Evolutionary conservation across 164 flowering plant species (phyloP).

Genomic region (Cinnamomum chago): DNA sequence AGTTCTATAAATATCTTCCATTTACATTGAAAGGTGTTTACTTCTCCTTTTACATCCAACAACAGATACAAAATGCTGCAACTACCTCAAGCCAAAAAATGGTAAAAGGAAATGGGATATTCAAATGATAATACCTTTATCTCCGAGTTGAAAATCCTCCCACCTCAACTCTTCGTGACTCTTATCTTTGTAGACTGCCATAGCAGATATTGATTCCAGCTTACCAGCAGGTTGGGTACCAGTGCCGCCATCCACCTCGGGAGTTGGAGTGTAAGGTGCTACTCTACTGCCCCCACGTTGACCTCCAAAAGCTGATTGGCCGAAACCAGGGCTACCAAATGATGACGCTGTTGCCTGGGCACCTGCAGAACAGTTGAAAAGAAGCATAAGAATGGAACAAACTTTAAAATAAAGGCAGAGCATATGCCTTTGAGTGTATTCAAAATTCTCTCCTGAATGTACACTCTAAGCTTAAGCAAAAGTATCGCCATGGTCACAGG

Average conservation of each 20-base stretch:
- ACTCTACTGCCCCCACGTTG: constrained; percentile 84
- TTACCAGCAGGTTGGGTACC: constrained; percentile 63
- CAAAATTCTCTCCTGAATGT: too few relatives aligned
- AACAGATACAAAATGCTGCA: neutral
- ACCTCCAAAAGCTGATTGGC: constrained; percentile 60
- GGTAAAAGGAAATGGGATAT: neutral
- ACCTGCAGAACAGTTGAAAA: constrained; percentile 37
- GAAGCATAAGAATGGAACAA: too few relatives aligned
- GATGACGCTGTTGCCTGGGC: constrained; percentile 58
- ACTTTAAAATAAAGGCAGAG: too few relatives aligned
- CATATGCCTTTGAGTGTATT: too few relatives aligned
- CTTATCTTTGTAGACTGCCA: constrained; percentile 90
- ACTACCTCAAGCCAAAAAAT: neutral
- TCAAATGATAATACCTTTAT: constrained; percentile 51
- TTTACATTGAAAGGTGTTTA: neutral
- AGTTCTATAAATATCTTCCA: neutral
- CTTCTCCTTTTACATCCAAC: neutral
- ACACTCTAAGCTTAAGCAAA: too few relatives aligned
- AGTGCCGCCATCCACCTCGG: constrained; percentile 57
- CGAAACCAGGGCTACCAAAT: constrained; percentile 62
- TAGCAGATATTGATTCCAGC: constrained; percentile 93
- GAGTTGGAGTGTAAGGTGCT: constrained; percentile 56
- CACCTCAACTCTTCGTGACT: constrained; percentile 97
- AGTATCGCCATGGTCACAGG: too few relatives aligned
- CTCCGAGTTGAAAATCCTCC: constrained; percentile 95